Conservation (phyloP, 2,329 filamentous ascomycete species). For the Aspergillus oerlinghausenensis region DNA sequence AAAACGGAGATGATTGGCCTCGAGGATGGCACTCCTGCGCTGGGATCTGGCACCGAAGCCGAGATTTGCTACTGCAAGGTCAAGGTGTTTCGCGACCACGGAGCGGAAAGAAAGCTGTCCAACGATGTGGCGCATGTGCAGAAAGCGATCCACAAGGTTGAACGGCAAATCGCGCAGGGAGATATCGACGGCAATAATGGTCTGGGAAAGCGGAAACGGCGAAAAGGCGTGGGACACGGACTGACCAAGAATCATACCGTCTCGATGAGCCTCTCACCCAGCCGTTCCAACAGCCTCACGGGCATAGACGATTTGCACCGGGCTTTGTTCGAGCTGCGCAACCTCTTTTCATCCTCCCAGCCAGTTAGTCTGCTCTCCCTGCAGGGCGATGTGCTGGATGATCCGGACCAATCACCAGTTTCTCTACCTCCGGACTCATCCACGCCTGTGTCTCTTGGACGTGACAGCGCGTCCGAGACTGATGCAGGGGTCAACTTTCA, state of each 20-base stretch:
- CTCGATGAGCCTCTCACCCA: conserved; percentile 27
- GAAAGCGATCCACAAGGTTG: conserved; percentile 88
- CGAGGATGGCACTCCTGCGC: conserved; percentile 38
- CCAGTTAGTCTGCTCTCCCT: conserved; percentile 32
- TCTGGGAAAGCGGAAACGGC: conserved; percentile 54
- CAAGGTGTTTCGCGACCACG: conserved; percentile 88
- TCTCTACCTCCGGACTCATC: conserved; percentile 20
- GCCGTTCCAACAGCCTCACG: conserved; percentile 56
- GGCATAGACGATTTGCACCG: conserved; percentile 54
- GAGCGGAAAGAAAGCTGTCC: conserved; percentile 82
- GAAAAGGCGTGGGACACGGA: conserved; percentile 41
- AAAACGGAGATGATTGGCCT: conserved; percentile 64
- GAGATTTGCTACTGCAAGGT: conserved; percentile 82
- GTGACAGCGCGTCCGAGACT: not conserved
- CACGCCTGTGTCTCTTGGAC: conserved; percentile 9
- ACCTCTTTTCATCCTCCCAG: conserved; percentile 34
- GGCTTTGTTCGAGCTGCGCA: conserved; percentile 30
- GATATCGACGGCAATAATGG: conserved; percentile 49
- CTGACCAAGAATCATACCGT: not conserved
- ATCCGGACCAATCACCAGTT: conserved; percentile 34
- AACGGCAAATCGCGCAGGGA: conserved; percentile 77
- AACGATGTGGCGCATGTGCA: conserved; percentile 90
- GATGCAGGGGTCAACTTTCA: not conserved
- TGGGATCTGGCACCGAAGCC: not conserved
- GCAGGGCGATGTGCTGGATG: conserved; percentile 32